These are phyloP conservation scores for Nadsonia commutata DNA, from an alignment of 1,139 yeast genomes.

Conservation along the genomic window DNA sequence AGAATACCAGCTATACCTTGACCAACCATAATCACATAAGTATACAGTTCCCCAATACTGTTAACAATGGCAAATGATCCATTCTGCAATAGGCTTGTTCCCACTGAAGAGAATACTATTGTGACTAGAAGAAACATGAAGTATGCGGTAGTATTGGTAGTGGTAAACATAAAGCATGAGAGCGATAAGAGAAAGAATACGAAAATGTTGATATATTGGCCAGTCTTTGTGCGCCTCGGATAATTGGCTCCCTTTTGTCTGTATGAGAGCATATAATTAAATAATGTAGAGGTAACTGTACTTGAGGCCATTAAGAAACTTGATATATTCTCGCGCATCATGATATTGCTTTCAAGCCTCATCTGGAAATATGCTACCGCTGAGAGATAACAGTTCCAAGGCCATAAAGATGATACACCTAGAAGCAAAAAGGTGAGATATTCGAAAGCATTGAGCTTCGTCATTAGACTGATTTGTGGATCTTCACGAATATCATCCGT, in stretches of 20 bases:
- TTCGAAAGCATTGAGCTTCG: no score
- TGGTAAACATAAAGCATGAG: slow-evolving; percentile 19
- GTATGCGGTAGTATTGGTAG: slow-evolving; percentile 33
- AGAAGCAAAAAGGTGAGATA: neutral
- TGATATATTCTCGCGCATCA: slow-evolving; percentile 47
- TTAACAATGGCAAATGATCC: slow-evolving; percentile 83
- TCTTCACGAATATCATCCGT: no score
- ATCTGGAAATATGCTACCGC: slow-evolving; percentile 72
- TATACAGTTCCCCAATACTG: slow-evolving; percentile 60
- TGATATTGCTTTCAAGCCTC: slow-evolving; percentile 40
- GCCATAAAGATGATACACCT: slow-evolving; percentile 45
- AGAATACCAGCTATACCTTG: slow-evolving; percentile 89
- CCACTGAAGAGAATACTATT: slow-evolving; percentile 14
- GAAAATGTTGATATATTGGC: slow-evolving; percentile 40
- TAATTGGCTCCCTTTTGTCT: slow-evolving; percentile 54
- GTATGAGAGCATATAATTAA: slow-evolving; percentile 52
- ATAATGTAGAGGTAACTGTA: slow-evolving; percentile 51
- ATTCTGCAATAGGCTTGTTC: slow-evolving; percentile 64
- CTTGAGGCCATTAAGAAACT: slow-evolving; percentile 85
- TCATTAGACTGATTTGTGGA: no score
- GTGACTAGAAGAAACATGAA: slow-evolving; percentile 30
- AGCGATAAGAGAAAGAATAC: slow-evolving; percentile 35
- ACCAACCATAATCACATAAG: slow-evolving; percentile 87
- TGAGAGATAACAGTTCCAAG: slow-evolving; percentile 86
- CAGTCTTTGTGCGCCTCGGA: slow-evolving; percentile 40